Conservation (phyloP, 2,329 filamentous ascomycete species). For the Colletotrichum sansevieriae region DNA sequence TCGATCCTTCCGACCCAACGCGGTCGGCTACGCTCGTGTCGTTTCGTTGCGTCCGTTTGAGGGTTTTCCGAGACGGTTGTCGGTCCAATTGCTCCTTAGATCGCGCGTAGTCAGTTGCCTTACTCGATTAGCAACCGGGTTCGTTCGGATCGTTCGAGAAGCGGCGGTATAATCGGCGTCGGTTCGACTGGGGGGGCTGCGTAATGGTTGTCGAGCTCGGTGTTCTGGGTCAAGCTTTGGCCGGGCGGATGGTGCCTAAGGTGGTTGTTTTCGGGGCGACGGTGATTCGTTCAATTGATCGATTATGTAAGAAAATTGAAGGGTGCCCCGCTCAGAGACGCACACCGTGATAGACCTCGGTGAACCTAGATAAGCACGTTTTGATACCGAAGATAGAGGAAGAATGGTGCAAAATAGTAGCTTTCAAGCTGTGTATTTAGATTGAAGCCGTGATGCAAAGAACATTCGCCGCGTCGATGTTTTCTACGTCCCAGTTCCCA, state of each 20-base stretch:
- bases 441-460: slow-evolving; percentile 1
- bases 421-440: not conserved
- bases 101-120: slow-evolving; percentile 1
- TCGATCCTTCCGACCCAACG: slow-evolving; percentile 41
- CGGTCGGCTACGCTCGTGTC: slow-evolving; percentile 38
- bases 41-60: not conserved
- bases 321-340: not conserved
- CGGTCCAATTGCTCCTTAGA: slow-evolving; percentile 20
- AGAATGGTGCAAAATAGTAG: not conserved
- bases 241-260: slow-evolving; percentile 25
- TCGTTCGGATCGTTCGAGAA: slow-evolving; percentile 14
- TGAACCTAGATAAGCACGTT: not conserved
- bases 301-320: slow-evolving; percentile 26
- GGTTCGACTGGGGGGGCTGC: slow-evolving; percentile 21
- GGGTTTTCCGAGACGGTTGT: not conserved
- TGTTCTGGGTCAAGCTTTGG: slow-evolving; percentile 32
- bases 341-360: slow-evolving; percentile 6
- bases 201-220: slow-evolving; percentile 26
- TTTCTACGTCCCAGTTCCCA: slow-evolving; percentile 13
- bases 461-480: not conserved
- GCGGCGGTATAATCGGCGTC: slow-evolving; percentile 7
- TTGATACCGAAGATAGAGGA: no score
- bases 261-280: slow-evolving; percentile 34
- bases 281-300: slow-evolving; percentile 38
- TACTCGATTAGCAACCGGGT: not conserved